These are phyloP conservation scores for Russula virescens DNA, from an alignment of 768 basidiomycete species.

Conservation along the genomic window DNA sequence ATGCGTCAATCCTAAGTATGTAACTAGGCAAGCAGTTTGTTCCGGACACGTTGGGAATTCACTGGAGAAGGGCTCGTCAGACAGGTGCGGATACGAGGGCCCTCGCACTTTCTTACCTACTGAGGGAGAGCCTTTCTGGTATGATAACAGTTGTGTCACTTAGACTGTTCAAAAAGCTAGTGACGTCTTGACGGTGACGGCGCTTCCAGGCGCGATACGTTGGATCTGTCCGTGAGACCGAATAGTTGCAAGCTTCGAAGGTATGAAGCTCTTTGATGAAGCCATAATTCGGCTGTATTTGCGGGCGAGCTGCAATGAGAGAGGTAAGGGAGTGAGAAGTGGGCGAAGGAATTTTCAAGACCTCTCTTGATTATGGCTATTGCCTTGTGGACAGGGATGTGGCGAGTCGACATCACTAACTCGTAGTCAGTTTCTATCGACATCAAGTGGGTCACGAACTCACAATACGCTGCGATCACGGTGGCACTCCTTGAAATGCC, in stretches of 20 bases:
- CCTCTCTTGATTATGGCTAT: slow-evolving; percentile 35
- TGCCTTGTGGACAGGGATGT: slow-evolving; percentile 15
- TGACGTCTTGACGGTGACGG: slow-evolving; percentile 47
- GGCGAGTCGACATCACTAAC: slow-evolving; percentile 23
- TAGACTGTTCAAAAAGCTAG: slow-evolving; percentile 45
- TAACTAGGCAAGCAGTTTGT: slow-evolving; percentile 45
- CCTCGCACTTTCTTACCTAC: slow-evolving; percentile 35
- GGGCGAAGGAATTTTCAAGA: slow-evolving; percentile 20
- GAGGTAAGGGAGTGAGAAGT: slow-evolving; percentile 17
- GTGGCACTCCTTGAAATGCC: slow-evolving; percentile 67
- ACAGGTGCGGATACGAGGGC: neutral
- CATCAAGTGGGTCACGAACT: slow-evolving; percentile 26
- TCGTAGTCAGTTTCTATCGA: neutral
- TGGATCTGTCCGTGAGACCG: slow-evolving; percentile 37
- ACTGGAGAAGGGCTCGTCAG: slow-evolving; percentile 29
- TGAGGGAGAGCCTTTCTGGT: slow-evolving; percentile 45
- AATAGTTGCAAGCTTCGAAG: slow-evolving; percentile 47
- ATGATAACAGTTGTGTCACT: slow-evolving; percentile 49
- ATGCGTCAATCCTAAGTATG: slow-evolving; percentile 51
- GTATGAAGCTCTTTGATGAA: slow-evolving; percentile 56
- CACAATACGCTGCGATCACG: slow-evolving; percentile 73
- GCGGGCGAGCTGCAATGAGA: slow-evolving; percentile 33
- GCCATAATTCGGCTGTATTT: slow-evolving; percentile 39
- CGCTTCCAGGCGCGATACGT: slow-evolving; percentile 57
- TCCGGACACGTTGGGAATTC: slow-evolving; percentile 52